Evolutionary conservation across 306 rosid species (phyloP).

Genomic region (Castanospermum australe): DNA sequence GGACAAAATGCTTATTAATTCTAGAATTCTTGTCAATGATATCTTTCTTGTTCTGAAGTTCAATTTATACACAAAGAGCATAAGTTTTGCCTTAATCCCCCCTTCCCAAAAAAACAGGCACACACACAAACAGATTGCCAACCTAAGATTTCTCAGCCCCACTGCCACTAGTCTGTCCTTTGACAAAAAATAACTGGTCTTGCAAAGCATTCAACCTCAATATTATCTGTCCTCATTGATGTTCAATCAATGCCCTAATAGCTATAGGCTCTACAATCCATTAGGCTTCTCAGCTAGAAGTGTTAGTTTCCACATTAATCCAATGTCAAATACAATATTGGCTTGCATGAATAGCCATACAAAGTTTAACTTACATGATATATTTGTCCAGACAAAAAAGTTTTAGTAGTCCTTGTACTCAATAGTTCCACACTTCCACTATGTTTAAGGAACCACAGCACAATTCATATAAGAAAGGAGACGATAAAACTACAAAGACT

Average conservation of each 20-base stretch:
- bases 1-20: slow-evolving; percentile 4
- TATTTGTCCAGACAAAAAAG: background rate
- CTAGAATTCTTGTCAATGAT: background rate
- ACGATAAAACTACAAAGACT: background rate
- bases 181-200: background rate
- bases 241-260: background rate
- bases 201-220: background rate
- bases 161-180: background rate
- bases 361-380: background rate
- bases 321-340: background rate
- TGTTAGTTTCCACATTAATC: background rate
- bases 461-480: background rate
- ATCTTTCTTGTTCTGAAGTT: background rate
- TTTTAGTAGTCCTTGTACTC: background rate
- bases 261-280: background rate
- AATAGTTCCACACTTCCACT: background rate
- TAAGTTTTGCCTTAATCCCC: background rate
- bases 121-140: background rate
- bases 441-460: slow-evolving; percentile 5
- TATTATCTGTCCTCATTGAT: background rate
- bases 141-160: background rate
- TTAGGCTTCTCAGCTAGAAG: background rate
- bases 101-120: background rate
- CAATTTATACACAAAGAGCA: background rate
- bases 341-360: background rate